These are phyloP conservation scores for Arthrinium phaeospermum DNA, from an alignment of 2,329 filamentous ascomycete species.

Conservation along the genomic window DNA sequence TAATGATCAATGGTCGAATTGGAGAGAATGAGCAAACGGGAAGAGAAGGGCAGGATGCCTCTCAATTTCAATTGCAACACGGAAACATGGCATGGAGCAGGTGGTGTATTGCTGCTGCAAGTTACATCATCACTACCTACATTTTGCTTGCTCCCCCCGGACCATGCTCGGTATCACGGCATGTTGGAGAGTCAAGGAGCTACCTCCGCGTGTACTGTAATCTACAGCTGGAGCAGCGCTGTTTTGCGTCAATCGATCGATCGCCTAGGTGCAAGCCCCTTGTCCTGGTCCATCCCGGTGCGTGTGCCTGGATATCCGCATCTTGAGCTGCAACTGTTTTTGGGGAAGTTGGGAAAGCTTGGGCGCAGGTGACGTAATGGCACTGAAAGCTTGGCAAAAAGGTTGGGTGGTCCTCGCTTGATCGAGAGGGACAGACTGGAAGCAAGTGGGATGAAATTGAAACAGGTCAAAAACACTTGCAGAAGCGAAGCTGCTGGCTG, in stretches of 20 bases:
- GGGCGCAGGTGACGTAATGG: neutral
- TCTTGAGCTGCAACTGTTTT: neutral
- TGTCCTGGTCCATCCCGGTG: neutral
- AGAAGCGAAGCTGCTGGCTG: neutral
- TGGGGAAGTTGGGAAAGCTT: neutral
- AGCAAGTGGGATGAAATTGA: neutral
- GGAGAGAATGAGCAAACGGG: neutral
- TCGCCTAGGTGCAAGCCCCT: neutral
- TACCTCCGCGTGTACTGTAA: neutral
- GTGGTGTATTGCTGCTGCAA: neutral
- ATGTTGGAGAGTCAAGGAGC: neutral
- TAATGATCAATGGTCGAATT: neutral
- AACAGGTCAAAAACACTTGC: neutral
- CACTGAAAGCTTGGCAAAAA: neutral
- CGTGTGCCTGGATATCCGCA: constrained; percentile 7
- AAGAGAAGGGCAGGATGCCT: neutral
- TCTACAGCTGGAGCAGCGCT: neutral
- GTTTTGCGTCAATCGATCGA: constrained; percentile 18
- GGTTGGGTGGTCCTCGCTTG: neutral
- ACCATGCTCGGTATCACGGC: constrained; percentile 14
- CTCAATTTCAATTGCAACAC: neutral
- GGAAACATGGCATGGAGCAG: neutral
- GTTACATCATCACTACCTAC: constrained; percentile 4
- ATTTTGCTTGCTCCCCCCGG: neutral
- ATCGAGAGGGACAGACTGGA: neutral